A percentile compares a stretch with the other conserved stretches of the same genome.
These are phyloP conservation scores for Malassezia nana DNA, from an alignment of 1,284 basidiomycete species.

Conservation along the genomic window DNA sequence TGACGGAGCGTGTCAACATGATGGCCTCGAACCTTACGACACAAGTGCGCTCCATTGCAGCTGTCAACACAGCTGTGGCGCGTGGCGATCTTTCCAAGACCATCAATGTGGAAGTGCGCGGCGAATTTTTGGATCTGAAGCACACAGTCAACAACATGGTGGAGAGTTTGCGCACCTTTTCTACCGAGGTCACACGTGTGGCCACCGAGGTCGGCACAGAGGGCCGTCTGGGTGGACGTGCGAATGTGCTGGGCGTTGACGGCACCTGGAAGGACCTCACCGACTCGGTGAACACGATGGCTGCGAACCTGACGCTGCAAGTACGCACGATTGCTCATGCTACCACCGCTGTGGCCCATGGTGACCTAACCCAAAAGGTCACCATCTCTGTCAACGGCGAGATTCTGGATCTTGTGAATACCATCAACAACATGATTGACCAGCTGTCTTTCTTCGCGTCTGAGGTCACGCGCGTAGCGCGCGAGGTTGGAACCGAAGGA, in stretches of 20 bases:
- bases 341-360: slow-evolving; percentile 87
- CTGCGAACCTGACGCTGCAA: slow-evolving; percentile 67
- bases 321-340: slow-evolving; percentile 88
- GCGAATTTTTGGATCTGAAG: slow-evolving; percentile 47
- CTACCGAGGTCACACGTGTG: slow-evolving; percentile 48
- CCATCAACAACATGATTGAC: slow-evolving; percentile 52
- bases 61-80: slow-evolving; percentile 45
- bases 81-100: slow-evolving; percentile 47
- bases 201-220: slow-evolving; percentile 49
- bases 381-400: slow-evolving; percentile 84
- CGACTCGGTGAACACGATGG: slow-evolving; percentile 62
- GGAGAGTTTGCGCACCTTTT: slow-evolving; percentile 48
- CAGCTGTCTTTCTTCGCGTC: slow-evolving; percentile 77
- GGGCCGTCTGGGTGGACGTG: slow-evolving; percentile 47
- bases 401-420: slow-evolving; percentile 77
- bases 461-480: slow-evolving; percentile 87
- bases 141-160: slow-evolving; percentile 49
- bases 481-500: slow-evolving; percentile 90
- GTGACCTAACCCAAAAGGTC: slow-evolving; percentile 88
- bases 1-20: slow-evolving; percentile 48
- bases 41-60: slow-evolving; percentile 60
- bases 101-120: slow-evolving; percentile 47
- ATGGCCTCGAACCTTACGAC: slow-evolving; percentile 66
- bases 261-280: slow-evolving; percentile 62
- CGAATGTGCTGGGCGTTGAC: slow-evolving; percentile 47